A percentile compares a stretch with the other conserved stretches of the same genome.
These are phyloP conservation scores for Wickerhamiella sergipiensis DNA, from an alignment of 805 yeast species.

Conservation along the genomic window DNA sequence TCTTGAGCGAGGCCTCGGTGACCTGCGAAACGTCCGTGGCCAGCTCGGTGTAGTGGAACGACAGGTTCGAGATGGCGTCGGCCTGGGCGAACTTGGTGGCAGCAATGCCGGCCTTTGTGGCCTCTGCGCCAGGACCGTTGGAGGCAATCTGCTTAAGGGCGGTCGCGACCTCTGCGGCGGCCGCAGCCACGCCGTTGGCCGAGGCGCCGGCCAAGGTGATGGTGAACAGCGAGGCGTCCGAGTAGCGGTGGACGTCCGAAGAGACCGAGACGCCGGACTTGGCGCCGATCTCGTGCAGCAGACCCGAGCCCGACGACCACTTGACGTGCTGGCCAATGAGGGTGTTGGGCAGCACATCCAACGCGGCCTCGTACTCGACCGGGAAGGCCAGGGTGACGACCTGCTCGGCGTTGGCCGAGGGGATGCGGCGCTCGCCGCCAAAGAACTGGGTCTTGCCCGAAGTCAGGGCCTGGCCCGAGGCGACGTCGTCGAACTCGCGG, in stretches of 20 bases:
- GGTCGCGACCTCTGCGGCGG: constrained; percentile 34
- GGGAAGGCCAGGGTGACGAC: constrained; percentile 77
- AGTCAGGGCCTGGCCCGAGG: constrained; percentile 43
- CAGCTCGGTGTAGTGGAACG: constrained; percentile 22
- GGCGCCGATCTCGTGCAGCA: constrained; percentile 33
- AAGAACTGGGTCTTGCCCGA: constrained; percentile 32
- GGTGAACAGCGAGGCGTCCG: constrained; percentile 71
- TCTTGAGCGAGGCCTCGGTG: constrained; percentile 24
- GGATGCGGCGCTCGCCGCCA: constrained; percentile 49
- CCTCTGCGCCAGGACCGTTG: constrained; percentile 19
- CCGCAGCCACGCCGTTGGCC: constrained; percentile 44
- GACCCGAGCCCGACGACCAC: constrained; percentile 38
- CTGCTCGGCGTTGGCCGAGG: constrained; percentile 45
- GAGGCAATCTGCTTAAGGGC: constrained; percentile 20
- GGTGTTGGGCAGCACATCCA: constrained; percentile 57
- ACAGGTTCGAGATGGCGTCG: constrained; percentile 18
- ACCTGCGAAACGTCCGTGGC: constrained; percentile 28
- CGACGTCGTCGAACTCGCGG: constrained; percentile 41
- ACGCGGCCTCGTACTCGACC: constrained; percentile 44
- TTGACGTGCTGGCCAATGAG: constrained; percentile 40
- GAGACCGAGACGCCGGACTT: constrained; percentile 34
- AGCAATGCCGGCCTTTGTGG: constrained; percentile 39
- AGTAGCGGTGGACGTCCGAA: constrained; percentile 46
- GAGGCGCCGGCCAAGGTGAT: constrained; percentile 47
- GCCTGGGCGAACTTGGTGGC: constrained; percentile 47